Evolutionary conservation across 805 yeast species (phyloP).

Genomic region (Pichia paraexigua): DNA sequence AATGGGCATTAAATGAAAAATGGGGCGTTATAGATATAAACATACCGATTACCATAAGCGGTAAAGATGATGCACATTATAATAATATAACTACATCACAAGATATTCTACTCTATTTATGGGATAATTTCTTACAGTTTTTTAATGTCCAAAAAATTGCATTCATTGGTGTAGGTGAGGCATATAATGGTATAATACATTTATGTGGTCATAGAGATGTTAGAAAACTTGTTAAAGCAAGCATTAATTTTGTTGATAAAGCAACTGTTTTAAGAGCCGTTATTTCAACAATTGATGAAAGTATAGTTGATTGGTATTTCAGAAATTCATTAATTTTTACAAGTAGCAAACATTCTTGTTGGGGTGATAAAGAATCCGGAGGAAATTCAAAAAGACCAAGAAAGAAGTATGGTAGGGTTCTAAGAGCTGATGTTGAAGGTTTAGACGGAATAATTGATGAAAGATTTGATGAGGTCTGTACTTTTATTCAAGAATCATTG

Average conservation of each 20-base stretch:
- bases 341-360: slow-evolving; percentile 64
- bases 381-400: slow-evolving; percentile 59
- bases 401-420: slow-evolving; percentile 83
- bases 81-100: slow-evolving; percentile 64
- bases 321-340: slow-evolving; percentile 80
- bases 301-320: slow-evolving; percentile 86
- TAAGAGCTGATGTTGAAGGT: slow-evolving; percentile 66
- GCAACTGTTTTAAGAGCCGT: slow-evolving; percentile 64
- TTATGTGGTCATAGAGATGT: slow-evolving; percentile 77
- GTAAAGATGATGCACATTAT: slow-evolving; percentile 42
- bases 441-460: slow-evolving; percentile 71
- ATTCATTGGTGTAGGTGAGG: slow-evolving; percentile 83
- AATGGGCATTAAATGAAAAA: slow-evolving; percentile 51
- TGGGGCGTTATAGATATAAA: slow-evolving; percentile 81
- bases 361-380: slow-evolving; percentile 42
- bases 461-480: slow-evolving; percentile 77
- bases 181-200: slow-evolving; percentile 81
- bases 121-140: slow-evolving; percentile 86
- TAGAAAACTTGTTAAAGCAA: slow-evolving; percentile 55
- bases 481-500: slow-evolving; percentile 70
- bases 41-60: slow-evolving; percentile 52
- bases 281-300: slow-evolving; percentile 83
- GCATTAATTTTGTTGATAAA: slow-evolving; percentile 61
- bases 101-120: slow-evolving; percentile 67
- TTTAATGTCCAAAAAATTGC: slow-evolving; percentile 65